Base-by-base conservation (phyloP, 768 basidiomycete species). In the Hygrophoropsis aurantiaca region DNA sequence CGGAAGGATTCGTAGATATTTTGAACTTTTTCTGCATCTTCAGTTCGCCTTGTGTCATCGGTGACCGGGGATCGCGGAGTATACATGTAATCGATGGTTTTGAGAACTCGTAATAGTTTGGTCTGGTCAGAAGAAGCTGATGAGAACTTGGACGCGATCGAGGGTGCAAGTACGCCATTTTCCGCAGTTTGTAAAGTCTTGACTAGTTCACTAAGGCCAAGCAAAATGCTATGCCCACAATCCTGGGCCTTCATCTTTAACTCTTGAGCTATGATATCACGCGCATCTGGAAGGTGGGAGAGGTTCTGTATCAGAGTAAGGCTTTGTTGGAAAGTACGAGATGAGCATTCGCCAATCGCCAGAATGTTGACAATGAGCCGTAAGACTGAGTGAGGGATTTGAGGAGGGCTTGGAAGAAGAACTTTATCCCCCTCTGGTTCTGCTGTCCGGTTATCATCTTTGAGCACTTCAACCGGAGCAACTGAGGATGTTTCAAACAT, bases 21-120 rank as follows among this genome's bases (percentile, higher is more conserved):
- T 55, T 92, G 85, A 7, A 97, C 89, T 59, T 88, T 90, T 61
- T 93, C 86, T 2, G 83, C 73, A 53, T 88, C 87, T 21, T 78
- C 74, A 40, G 72, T 72, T 26, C 67, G 67, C 49, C 68, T 56
- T 18, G 66, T 60, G 20, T 71, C 67, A 35, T 67, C 56, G 2
- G 70, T 59, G 23, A 74, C 56, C 8, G 74, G 58, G 7, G 71
- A 55, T 40, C 74, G 76, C 6, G 86, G 83, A 2, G 86, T 84
- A 66, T 89, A 93, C 83, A 97, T 94, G 65, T 94, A 95, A 63
- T 98, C 97, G 60, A 99, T 88, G 9, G 95, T 97, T 72, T 98
- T 99, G 54, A 99, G 74, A 11, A 99, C 87, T 11, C 97, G 80
- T 6, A 99, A 75, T 4, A 99, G 80, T 68, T 97, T 97, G n/a